These are phyloP conservation scores for Macrophomina pseudophaseolina DNA, from an alignment of 2,329 filamentous ascomycete species.

Conservation along the genomic window DNA sequence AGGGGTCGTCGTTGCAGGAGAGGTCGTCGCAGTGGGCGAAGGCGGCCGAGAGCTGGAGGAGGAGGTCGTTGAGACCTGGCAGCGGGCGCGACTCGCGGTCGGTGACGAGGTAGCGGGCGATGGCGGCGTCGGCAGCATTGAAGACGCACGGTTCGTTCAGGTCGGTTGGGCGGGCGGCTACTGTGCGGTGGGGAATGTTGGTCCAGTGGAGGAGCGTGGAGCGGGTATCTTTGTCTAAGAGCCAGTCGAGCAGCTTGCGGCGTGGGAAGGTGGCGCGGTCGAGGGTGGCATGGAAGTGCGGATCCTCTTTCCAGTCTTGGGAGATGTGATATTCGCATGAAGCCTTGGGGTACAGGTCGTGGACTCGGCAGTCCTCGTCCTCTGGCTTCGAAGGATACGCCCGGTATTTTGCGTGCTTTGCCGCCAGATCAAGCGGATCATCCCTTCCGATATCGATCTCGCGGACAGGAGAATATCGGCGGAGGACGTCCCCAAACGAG, in stretches of 20 bases:
- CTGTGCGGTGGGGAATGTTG: neutral
- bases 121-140: neutral
- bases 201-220: neutral
- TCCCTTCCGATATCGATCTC: neutral
- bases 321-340: neutral
- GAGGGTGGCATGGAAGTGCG: neutral
- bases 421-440: neutral
- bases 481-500: conserved; percentile 5
- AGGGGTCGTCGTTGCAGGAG: neutral
- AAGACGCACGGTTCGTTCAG: neutral
- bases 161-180: neutral
- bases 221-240: neutral
- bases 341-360: neutral
- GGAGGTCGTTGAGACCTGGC: neutral
- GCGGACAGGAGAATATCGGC: conserved; percentile 28
- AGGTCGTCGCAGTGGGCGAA: neutral
- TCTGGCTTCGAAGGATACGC: conserved; percentile 39
- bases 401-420: conserved; percentile 27
- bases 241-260: neutral
- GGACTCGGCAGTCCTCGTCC: conserved; percentile 35
- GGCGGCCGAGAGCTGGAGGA: neutral
- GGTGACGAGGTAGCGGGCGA: neutral
- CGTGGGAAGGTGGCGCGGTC: neutral
- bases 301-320: neutral
- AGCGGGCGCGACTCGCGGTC: neutral